A percentile compares a stretch with the other conserved stretches of the same genome.
phyloP scores from a whole-genome alignment of 2,329 filamentous ascomycete genomes.

The Niveomyces coronatus region DNA sequence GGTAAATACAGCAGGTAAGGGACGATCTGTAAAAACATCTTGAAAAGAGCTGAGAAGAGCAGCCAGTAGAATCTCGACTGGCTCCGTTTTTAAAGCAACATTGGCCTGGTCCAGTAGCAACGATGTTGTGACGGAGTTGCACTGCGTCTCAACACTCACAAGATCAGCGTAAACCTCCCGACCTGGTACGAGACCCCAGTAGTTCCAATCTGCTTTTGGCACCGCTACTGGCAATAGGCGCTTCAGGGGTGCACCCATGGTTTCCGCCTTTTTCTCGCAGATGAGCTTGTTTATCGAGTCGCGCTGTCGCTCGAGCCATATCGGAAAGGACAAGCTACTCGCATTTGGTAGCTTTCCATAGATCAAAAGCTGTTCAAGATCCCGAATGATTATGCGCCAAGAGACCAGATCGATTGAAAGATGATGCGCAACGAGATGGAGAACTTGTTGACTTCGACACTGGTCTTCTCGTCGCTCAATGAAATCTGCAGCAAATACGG shows the following conservation, averaged over 20 bases:
- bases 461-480: too few species aligned
- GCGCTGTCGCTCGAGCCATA: conserved; percentile 21
- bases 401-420: conserved; percentile 35
- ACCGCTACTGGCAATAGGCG: too few species aligned
- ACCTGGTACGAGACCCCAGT: too few species aligned
- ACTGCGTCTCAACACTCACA: background rate
- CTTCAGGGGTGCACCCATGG: too few species aligned
- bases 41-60: conserved; percentile 24
- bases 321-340: conserved; percentile 18
- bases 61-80: conserved; percentile 29
- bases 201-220: too few species aligned
- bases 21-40: conserved; percentile 22
- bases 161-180: background rate
- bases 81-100: conserved; percentile 22
- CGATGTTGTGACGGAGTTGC: conserved; percentile 16
- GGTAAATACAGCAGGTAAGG: conserved; percentile 25
- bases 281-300: too few species aligned
- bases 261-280: too few species aligned
- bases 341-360: conserved; percentile 5
- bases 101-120: conserved; percentile 21
- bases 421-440: too few species aligned
- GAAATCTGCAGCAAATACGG: conserved; percentile 14
- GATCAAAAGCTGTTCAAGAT: conserved; percentile 12
- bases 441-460: too few species aligned
- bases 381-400: conserved; percentile 27